A percentile compares a stretch with the other conserved stretches of the same genome.
Evolutionary conservation across 257 asterid genomes (phyloP).

Genomic region (Solanum pinnatisectum): DNA sequence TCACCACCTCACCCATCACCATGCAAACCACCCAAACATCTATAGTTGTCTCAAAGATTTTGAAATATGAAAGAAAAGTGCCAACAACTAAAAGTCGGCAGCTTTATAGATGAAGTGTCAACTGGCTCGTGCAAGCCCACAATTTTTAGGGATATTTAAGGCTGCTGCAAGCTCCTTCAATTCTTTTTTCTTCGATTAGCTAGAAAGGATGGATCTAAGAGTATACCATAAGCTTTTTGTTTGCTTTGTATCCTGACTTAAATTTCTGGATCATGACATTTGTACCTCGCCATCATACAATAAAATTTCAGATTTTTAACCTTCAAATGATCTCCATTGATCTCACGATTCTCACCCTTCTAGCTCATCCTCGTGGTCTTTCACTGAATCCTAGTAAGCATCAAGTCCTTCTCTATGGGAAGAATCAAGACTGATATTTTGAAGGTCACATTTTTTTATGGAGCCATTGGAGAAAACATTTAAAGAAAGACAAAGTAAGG

Average conservation of each 20-base stretch:
- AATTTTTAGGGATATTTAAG: background rate
- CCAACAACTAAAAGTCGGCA: background rate
- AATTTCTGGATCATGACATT: background rate
- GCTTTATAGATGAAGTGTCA: background rate
- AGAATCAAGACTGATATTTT: background rate
- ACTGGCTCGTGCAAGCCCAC: background rate
- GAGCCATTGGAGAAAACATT: background rate
- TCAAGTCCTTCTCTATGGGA: background rate
- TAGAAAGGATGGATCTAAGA: background rate
- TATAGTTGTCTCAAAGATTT: background rate
- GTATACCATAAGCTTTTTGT: background rate
- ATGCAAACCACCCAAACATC: background rate
- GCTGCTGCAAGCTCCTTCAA: background rate
- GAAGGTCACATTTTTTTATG: background rate
- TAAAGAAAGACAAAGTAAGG: background rate
- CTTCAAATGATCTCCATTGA: background rate
- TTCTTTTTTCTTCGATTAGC: background rate
- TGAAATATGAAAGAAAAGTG: background rate
- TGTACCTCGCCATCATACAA: background rate
- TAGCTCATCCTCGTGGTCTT: background rate
- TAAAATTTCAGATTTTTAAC: background rate
- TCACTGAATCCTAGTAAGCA: background rate
- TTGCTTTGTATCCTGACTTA: background rate
- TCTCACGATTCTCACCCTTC: background rate
- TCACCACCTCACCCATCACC: background rate